These are phyloP conservation scores for Heterobasidion occidentale DNA, from an alignment of 1,284 basidiomycete species.

Conservation along the genomic window DNA sequence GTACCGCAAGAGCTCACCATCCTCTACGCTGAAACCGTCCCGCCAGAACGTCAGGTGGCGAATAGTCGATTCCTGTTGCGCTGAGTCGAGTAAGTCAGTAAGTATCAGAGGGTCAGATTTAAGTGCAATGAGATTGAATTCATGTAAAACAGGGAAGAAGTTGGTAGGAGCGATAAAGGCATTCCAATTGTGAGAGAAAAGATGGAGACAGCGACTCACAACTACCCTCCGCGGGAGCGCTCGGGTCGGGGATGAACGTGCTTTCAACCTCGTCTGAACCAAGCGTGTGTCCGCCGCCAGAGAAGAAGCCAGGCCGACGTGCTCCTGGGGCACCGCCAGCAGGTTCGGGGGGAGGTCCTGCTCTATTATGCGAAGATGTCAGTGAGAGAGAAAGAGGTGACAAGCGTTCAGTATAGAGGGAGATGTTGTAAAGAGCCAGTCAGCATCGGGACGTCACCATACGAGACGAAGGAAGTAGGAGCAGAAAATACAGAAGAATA, in stretches of 20 bases:
- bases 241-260: conserved; percentile 63
- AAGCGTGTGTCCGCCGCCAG: conserved; percentile 76
- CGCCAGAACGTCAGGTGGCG: conserved; percentile 91
- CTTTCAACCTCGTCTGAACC: conserved; percentile 82
- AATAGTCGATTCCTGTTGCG: conserved; percentile 43
- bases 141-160: background rate
- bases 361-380: conserved; percentile 4
- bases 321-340: conserved; percentile 9
- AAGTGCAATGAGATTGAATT: background rate
- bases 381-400: background rate
- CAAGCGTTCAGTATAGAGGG: background rate
- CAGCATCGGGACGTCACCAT: conserved; percentile 20
- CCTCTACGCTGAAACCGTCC: conserved; percentile 90
- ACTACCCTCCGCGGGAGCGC: conserved; percentile 22
- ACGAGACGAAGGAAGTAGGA: too few species aligned
- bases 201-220: background rate
- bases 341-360: conserved; percentile 10
- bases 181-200: background rate
- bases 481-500: too few species aligned
- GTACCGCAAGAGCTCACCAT: conserved; percentile 81
- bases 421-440: background rate
- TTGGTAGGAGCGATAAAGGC: background rate
- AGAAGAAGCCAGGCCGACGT: conserved; percentile 33
- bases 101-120: background rate
- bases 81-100: background rate